Base-by-base conservation (phyloP, 2,329 filamentous ascomycete species). In the Graphium sp. region DNA sequence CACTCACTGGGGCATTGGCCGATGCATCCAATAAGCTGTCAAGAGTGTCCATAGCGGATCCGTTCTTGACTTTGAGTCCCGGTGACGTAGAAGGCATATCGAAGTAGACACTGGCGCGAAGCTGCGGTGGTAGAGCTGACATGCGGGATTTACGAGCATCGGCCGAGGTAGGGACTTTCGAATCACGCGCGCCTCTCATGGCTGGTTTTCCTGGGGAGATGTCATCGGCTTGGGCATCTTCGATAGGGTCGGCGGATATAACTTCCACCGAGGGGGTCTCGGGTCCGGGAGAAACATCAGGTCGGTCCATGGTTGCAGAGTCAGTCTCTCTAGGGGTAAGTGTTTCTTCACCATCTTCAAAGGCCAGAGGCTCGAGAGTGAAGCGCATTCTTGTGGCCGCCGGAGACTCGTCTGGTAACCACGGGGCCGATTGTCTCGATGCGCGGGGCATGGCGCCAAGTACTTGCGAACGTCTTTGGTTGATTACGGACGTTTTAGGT, bases 21-120 rank as follows among this genome's bases (percentile, higher is more conserved):
- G 87, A 89, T 6, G 87, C 89, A 45, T 93, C 79, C 11, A 98
- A 64, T 30, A 98, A 91, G 46, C 74, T 85, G 39, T 98, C 85
- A 6, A 98, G 65, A 0, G 87, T 93, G 23, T 71, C 76, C 45
- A 84, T 81, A 8, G 87, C 85, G 16, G 89, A 95, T 12, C 81
- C 77, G 33, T 80, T 74, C 47, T 74, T 74, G 31, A 74, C 45
- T 38, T 74, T 60, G 14, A 75, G 56, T 9, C 56, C 49, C 5
- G 62, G 54, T 5, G 64, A 46, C 3, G 54, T 45, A 4, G 67
- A 58, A 1, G 76, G 76, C 14, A 70, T 41, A 33, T 95, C 85
- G 43, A 95, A 95, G 52, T 82, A 95, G 17, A 79, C 72, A 41
- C 76, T 92, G n/a, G 89, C 89, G 35, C 87, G 72, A 20, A 95